Percentiles rank a stretch among this genome's conserved stretches.
phyloP scores from a whole-genome alignment of 148 eudicot genomes.

The Nepenthes gracilis region DNA sequence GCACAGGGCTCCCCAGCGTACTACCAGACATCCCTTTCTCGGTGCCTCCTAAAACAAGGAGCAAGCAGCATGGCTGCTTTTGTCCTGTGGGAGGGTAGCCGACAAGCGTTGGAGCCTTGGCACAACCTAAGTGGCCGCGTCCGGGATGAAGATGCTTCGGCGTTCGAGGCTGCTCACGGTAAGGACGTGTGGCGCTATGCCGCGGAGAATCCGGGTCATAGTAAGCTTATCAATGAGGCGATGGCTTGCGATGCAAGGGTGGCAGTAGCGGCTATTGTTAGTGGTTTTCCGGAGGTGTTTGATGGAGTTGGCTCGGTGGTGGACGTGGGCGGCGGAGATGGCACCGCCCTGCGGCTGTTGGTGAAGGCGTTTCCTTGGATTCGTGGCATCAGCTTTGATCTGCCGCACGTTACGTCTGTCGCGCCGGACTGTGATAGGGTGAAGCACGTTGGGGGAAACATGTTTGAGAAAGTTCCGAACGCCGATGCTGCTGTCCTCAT shows the following conservation, averaged over 20 bases:
- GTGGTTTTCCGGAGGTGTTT: constrained; percentile 30
- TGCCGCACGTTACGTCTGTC: constrained; percentile 42
- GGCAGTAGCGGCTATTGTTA: constrained; percentile 21
- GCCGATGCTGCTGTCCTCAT: constrained; percentile 43
- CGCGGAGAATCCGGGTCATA: constrained; percentile 19
- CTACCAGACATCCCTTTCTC: constrained; percentile 44
- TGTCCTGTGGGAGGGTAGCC: constrained; percentile 29
- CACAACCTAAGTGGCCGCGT: constrained; percentile 29
- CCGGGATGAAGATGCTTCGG: neutral
- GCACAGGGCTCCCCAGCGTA: constrained; percentile 13
- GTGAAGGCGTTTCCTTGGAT: constrained; percentile 43
- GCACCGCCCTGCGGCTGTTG: constrained; percentile 28
- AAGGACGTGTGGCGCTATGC: constrained; percentile 42
- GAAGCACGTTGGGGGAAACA: constrained; percentile 45
- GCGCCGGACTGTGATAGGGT: constrained; percentile 18
- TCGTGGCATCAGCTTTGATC: constrained; percentile 63
- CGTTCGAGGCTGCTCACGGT: constrained; percentile 40
- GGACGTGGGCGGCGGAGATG: constrained; percentile 80
- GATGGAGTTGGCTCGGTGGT: constrained; percentile 36
- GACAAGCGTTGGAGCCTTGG: constrained; percentile 49
- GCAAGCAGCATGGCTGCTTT: constrained; percentile 34
- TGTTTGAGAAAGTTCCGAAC: constrained; percentile 51
- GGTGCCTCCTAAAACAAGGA: constrained; percentile 17
- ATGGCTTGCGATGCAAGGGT: constrained; percentile 51
- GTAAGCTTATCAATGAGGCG: constrained; percentile 48